Base-by-base conservation (phyloP, 73 alveolate species). In the Paramecium sexaurelia region DNA sequence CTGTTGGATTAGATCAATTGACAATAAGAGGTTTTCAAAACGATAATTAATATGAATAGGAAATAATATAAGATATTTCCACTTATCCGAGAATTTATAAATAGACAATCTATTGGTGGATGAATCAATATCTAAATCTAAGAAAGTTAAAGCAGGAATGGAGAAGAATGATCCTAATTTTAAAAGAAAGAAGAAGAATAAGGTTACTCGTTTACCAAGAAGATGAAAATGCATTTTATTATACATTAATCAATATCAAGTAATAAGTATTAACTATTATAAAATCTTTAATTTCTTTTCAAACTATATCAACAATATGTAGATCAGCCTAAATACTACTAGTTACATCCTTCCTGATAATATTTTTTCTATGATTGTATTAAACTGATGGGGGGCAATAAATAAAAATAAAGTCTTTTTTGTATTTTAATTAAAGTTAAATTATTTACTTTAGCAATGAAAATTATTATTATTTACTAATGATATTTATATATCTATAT, bases 1-100 rank as follows among this genome's bases (percentile, higher is more conserved):
- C 99, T 7, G 96, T 98, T 10, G 86, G 97, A 33, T 92, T 98
- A 92, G 99, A 98, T 84, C 99, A 98, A 87, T 93, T 98, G 55
- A 98, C 99, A 39, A 97, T 98, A 67, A 93, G 99, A 94, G 99
- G 99, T 78, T 41, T 78, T 17, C 24, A 17, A 78, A 33, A 29
- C 2, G 27, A 29, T 24, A 20, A 39, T 40, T 40, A 51, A 51
- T 51, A n/a, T 51, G 67, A 51, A 43, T 35, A 78, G 94, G 94
- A 43, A 98, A 98, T 92, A 98, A 97, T 85, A 98, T 98, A 45
- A 92, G 99, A 93, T 95, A 94, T 92, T 96, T 95, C 95, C 47
- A 94, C 37, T 93, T 98, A 51, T 99, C 99, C 10, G 99, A 98
- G 32, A 61, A 75, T 43, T 82, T 88, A 36, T 61, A 75, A 19